These are phyloP conservation scores for Collybia sordida DNA, from an alignment of 768 basidiomycete genomes.

Conservation along the genomic window DNA sequence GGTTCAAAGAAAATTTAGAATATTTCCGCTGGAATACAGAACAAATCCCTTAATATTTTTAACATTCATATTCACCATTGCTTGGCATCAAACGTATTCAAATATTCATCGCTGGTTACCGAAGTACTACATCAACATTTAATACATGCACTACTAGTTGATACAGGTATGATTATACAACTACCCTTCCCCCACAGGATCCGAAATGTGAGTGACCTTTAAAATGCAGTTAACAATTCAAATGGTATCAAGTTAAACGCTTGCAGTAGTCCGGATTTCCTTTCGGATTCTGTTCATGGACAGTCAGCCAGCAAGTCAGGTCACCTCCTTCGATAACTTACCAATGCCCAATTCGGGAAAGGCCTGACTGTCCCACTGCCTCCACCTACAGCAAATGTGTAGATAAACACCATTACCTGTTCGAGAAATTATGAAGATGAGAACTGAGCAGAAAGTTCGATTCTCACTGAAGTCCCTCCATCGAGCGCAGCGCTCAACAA, in stretches of 20 bases:
- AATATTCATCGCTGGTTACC: too few species aligned
- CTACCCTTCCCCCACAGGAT: too few species aligned
- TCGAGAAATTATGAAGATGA: conserved; percentile 13
- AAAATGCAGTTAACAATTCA: too few species aligned
- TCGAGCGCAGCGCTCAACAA: conserved; percentile 50
- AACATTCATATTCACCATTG: too few species aligned
- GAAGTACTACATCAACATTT: too few species aligned
- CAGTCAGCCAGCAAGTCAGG: not conserved
- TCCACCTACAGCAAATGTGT: conserved; percentile 43
- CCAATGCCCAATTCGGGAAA: conserved; percentile 39
- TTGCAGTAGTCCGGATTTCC: conserved; percentile 15
- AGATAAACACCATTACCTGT: conserved; percentile 44
- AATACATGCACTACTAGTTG: too few species aligned
- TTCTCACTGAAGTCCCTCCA: conserved; percentile 47
- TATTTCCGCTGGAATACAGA: too few species aligned
- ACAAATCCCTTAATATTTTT: too few species aligned
- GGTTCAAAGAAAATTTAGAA: too few species aligned
- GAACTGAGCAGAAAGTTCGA: conserved; percentile 24
- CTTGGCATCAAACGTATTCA: too few species aligned
- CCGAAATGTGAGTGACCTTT: too few species aligned
- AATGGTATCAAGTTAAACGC: conserved; percentile 6
- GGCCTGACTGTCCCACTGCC: conserved; percentile 36
- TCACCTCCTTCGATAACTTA: conserved; percentile 13
- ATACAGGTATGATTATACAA: too few species aligned
- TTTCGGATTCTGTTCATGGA: conserved; percentile 8